Percentiles rank a stretch among this genome's conserved stretches.
These are phyloP conservation scores for Daldinia eschscholtzii DNA, from an alignment of 2,329 filamentous ascomycete genomes.

Conservation along the genomic window DNA sequence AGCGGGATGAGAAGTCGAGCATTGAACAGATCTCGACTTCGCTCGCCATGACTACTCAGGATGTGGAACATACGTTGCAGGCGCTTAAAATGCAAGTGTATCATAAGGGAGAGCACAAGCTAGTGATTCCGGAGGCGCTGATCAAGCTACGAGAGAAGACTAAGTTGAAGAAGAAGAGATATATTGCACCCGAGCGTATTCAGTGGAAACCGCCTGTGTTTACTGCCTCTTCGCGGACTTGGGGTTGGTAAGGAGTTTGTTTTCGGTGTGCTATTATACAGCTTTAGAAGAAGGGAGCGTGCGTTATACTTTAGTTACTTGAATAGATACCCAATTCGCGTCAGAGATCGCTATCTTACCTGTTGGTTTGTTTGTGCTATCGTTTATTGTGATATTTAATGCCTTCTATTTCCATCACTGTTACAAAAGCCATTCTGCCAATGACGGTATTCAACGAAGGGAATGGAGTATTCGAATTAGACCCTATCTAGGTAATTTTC, in stretches of 20 bases:
- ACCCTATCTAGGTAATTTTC: neutral
- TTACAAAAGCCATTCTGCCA: neutral
- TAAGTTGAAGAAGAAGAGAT: constrained; percentile 79
- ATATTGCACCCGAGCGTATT: constrained; percentile 82
- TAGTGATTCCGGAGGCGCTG: constrained; percentile 88
- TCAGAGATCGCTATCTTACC: neutral
- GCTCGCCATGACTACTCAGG: constrained; percentile 95
- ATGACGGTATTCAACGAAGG: neutral
- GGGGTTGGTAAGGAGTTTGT: constrained; percentile 80
- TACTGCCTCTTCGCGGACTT: constrained; percentile 87
- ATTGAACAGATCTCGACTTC: constrained; percentile 85
- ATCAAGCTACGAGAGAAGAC: constrained; percentile 84
- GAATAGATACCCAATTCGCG: constrained; percentile 34
- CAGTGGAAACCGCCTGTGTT: constrained; percentile 98
- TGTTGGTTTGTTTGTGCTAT: neutral
- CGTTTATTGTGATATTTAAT: neutral
- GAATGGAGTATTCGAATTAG: constrained; percentile 2
- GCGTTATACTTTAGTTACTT: neutral
- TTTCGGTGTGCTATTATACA: neutral
- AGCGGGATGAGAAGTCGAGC: constrained; percentile 77
- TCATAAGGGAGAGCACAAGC: constrained; percentile 95
- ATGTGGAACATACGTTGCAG: constrained; percentile 94
- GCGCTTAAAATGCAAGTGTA: constrained; percentile 96
- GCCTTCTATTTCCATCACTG: neutral
- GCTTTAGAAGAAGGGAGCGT: neutral